These are phyloP conservation scores for Amanita inopinata DNA, from an alignment of 768 basidiomycete species.

Conservation along the genomic window DNA sequence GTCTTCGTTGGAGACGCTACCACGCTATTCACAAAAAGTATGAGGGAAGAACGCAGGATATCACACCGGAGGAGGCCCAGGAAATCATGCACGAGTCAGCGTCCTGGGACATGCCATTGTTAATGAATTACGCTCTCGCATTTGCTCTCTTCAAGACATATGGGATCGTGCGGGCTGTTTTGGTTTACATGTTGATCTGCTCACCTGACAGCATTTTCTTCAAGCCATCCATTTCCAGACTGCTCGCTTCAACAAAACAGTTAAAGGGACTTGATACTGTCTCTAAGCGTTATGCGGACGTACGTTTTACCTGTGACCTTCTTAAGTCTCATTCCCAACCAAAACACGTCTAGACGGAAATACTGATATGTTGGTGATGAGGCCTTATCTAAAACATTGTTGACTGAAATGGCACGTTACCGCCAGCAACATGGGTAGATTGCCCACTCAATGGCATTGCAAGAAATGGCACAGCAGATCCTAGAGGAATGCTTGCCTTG, in stretches of 20 bases:
- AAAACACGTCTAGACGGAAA: slow-evolving; percentile 35
- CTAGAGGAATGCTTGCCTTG: slow-evolving; percentile 26
- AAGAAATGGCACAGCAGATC: slow-evolving; percentile 16
- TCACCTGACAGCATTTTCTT: background rate
- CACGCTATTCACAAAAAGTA: slow-evolving; percentile 32
- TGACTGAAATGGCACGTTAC: background rate
- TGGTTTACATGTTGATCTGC: background rate
- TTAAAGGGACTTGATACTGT: slow-evolving; percentile 25
- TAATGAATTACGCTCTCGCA: slow-evolving; percentile 29
- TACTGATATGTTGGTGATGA: slow-evolving; percentile 26
- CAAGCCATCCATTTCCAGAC: slow-evolving; percentile 37
- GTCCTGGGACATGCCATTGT: slow-evolving; percentile 35
- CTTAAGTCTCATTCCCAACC: background rate
- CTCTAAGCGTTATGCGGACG: slow-evolving; percentile 38
- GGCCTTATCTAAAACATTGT: background rate
- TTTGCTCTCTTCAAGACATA: slow-evolving; percentile 50
- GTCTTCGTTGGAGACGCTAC: slow-evolving; percentile 33
- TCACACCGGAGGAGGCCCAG: slow-evolving; percentile 39
- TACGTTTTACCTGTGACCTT: slow-evolving; percentile 18
- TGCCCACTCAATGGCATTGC: slow-evolving; percentile 8
- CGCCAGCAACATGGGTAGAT: background rate
- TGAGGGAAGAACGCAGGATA: slow-evolving; percentile 15
- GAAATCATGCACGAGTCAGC: slow-evolving; percentile 24
- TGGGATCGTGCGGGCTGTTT: slow-evolving; percentile 26
- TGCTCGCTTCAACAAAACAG: slow-evolving; percentile 32